Evolutionary conservation across 2,329 filamentous ascomycete genomes (phyloP).

Genomic region (Nemania serpens): DNA sequence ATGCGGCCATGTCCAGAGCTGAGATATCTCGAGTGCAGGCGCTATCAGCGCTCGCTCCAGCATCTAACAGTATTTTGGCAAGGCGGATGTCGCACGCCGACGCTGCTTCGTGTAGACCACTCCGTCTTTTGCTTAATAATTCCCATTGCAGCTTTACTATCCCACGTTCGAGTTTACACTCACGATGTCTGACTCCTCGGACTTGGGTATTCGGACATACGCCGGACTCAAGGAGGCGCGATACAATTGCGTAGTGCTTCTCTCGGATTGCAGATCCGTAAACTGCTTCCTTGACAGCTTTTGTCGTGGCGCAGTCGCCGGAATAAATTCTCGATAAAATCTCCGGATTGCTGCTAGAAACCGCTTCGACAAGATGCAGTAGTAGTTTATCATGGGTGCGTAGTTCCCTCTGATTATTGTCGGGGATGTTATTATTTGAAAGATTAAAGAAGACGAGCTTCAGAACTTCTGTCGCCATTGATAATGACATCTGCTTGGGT

Average conservation of each 20-base stretch:
- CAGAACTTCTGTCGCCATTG: background rate
- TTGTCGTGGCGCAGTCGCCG: background rate
- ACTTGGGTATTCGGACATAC: background rate
- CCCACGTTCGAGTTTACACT: background rate
- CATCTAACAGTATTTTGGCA: background rate
- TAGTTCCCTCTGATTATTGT: accelerated
- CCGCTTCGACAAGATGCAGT: background rate
- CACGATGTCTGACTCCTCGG: background rate
- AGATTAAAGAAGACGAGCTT: conserved; percentile 13
- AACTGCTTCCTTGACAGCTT: conserved; percentile 6
- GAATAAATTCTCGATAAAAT: background rate
- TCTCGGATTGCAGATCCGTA: conserved; percentile 11
- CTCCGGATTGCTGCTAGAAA: conserved; percentile 6
- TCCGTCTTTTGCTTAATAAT: background rate
- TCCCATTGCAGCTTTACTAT: background rate
- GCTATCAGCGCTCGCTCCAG: background rate
- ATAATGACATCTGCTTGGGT: background rate
- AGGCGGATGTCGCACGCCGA: background rate
- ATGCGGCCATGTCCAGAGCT: background rate
- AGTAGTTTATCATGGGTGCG: conserved; percentile 1
- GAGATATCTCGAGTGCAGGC: accelerated
- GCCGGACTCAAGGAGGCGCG: conserved; percentile 1
- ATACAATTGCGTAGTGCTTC: conserved; percentile 1
- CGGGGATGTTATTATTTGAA: conserved; percentile 1
- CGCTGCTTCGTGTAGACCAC: conserved; percentile 2